A percentile compares a stretch with the other conserved stretches of the same genome.
Evolutionary conservation across 2,329 filamentous ascomycete species (phyloP).

Genomic region (Xylaria multiplex): DNA sequence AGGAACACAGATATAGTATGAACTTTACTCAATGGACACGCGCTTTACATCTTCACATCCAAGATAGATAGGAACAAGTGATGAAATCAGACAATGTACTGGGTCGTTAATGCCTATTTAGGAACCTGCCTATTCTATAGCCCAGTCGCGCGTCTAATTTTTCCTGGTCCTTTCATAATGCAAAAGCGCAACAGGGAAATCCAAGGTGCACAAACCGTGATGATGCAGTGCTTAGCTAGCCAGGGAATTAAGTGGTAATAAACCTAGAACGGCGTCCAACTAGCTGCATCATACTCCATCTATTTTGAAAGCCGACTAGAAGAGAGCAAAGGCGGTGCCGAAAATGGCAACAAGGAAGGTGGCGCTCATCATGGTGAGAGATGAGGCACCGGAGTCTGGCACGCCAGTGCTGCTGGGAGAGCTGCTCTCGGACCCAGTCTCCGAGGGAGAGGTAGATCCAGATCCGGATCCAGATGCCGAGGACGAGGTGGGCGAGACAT

Average conservation of each 20-base stretch:
- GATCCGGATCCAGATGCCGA: constrained; percentile 18
- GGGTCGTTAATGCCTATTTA: constrained; percentile 20
- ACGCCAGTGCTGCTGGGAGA: constrained; percentile 10
- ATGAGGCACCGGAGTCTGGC: constrained; percentile 21
- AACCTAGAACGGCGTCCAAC: constrained; percentile 3
- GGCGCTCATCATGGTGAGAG: constrained; percentile 30
- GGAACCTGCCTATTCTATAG: constrained; percentile 34
- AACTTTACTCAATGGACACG: not conserved
- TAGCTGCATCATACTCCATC: constrained; percentile 16
- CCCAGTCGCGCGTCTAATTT: constrained; percentile 21
- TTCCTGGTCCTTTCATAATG: constrained; percentile 20
- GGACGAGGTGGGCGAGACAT: constrained; percentile 19
- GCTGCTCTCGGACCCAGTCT: constrained; percentile 13
- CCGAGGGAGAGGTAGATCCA: constrained; percentile 20
- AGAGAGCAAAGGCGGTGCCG: constrained; percentile 31
- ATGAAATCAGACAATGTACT: constrained; percentile 14
- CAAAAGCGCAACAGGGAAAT: constrained; percentile 18
- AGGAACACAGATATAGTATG: no score
- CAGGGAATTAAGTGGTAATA: constrained; percentile 23
- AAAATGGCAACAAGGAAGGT: constrained; percentile 33
- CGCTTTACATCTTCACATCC: not conserved
- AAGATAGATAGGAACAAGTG: not conserved
- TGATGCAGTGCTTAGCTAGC: constrained; percentile 16
- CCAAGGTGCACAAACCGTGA: constrained; percentile 12
- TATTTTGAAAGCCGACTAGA: constrained; percentile 25